Evolutionary conservation across 2,329 filamentous ascomycete genomes (phyloP).

Genomic region (Tothia fuscella): DNA sequence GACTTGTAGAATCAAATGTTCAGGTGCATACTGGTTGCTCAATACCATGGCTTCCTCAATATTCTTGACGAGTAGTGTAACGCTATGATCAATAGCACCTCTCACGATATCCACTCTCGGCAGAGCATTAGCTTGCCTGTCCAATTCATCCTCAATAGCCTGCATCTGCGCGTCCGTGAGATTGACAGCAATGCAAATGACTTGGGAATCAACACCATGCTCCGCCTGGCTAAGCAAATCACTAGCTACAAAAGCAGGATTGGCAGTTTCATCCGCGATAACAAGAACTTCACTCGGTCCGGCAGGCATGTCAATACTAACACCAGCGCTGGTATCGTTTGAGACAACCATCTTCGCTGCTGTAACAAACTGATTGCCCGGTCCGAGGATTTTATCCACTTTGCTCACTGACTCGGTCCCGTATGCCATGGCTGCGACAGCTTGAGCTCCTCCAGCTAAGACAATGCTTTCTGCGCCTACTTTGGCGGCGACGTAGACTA

Average conservation of each 20-base stretch:
- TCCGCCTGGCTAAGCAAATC: conserved; percentile 93
- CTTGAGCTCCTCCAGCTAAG: conserved; percentile 87
- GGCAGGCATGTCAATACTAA: conserved; percentile 97
- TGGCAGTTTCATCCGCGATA: conserved; percentile 74
- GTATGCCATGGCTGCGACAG: conserved; percentile 92
- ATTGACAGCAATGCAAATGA: conserved; percentile 77
- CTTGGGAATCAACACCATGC: conserved; percentile 92
- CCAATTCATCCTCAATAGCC: conserved; percentile 84
- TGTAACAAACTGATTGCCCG: conserved; percentile 96
- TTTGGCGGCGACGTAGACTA: conserved; percentile 95
- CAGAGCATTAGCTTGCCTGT: conserved; percentile 73
- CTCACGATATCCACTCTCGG: conserved; percentile 89
- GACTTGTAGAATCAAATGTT: conserved; percentile 90
- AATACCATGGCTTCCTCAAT: conserved; percentile 65
- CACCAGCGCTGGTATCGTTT: conserved; percentile 91
- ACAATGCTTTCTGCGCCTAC: conserved; percentile 93
- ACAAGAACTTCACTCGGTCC: conserved; percentile 96
- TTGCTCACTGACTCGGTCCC: conserved; percentile 89
- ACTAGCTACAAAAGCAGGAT: conserved; percentile 89
- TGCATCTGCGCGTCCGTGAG: conserved; percentile 59
- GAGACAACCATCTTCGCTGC: conserved; percentile 97
- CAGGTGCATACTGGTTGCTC: conserved; percentile 90
- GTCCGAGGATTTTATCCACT: conserved; percentile 96
- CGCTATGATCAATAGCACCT: conserved; percentile 79
- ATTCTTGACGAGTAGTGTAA: conserved; percentile 67